Evolutionary conservation across 177 flowering plant species (phyloP), one percentile per base, ranked within the genome.

Genomic region (Tripterygium wilfordii): DNA sequence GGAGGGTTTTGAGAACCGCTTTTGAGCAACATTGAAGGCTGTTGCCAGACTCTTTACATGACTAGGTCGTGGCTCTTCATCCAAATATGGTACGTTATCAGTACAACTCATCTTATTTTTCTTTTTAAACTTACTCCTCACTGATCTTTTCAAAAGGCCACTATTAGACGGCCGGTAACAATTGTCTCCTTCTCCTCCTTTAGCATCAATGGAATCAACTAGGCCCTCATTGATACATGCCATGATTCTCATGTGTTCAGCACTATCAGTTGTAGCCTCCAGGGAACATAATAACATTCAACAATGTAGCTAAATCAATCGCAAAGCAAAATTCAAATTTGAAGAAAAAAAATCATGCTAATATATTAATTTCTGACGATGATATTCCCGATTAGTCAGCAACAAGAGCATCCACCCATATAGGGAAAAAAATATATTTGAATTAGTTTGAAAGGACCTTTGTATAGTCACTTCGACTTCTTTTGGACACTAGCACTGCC

Each of bases 401-500:
- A n/a, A n/a, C n/a, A n/a, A n/a, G n/a, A n/a, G n/a, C n/a, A n/a
- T n/a, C n/a, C n/a, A n/a, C n/a, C n/a, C n/a, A n/a, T n/a, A n/a
- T n/a, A n/a, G n/a, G n/a, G n/a, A n/a, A n/a, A n/a, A n/a, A n/a
- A n/a, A n/a, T n/a, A n/a, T n/a, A n/a, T n/a, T n/a, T n/a, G n/a
- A n/a, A 16, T 0, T 24, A 5, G 10, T 9, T 19, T 16, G 25
- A 20, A 36, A 13, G n/a, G 57, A 64, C 68, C 63, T 58, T 25
- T 0, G 14, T 9, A 41, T 45, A 27, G 31, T 29, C 21, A 24
- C 16, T 37, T 37, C 22, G 51, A 23, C 18, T 39, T 29, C 42
- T 53, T 21, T 45, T 53, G 14, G 46, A 4, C 27, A 44, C 31
- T 24, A 15, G 48, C 19, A 18, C 38, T 17, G 26, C 29, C 16